These are phyloP conservation scores for Blechomonas ayalai DNA, from an alignment of 208 protist species.

Conservation along the genomic window DNA sequence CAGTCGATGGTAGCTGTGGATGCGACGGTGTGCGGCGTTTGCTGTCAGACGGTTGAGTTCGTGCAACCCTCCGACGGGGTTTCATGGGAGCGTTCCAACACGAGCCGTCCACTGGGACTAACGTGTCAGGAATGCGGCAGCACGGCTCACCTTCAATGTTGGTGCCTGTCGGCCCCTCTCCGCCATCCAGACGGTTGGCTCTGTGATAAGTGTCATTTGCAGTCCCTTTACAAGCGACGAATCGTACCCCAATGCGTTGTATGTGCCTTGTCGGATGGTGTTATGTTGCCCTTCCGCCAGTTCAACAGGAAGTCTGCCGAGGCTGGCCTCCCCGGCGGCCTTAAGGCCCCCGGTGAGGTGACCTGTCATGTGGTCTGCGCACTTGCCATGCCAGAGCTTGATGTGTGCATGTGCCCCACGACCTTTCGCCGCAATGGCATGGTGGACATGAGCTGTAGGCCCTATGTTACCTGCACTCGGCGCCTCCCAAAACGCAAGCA, in stretches of 20 bases:
- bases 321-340: neutral
- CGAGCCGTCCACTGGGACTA: slow-evolving; percentile 3
- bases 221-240: slow-evolving; percentile 15
- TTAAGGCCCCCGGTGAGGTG: neutral
- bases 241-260: slow-evolving; percentile 25
- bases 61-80: no score
- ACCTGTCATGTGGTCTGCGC: slow-evolving; percentile 60
- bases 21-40: slow-evolving; percentile 7
- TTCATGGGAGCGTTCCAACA: no score
- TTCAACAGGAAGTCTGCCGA: slow-evolving; percentile 3
- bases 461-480: slow-evolving; percentile 20
- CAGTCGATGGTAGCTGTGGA: neutral
- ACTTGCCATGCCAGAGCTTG: slow-evolving; percentile 44
- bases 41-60: slow-evolving; percentile 1
- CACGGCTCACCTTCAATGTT: slow-evolving; percentile 51
- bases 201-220: slow-evolving; percentile 48
- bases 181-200: slow-evolving; percentile 28
- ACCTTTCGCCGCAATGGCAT: slow-evolving; percentile 15
- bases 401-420: slow-evolving; percentile 18
- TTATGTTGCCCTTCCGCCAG: slow-evolving; percentile 39
- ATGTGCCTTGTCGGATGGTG: slow-evolving; percentile 50
- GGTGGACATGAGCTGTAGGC: slow-evolving; percentile 24
- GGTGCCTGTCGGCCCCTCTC: slow-evolving; percentile 38
- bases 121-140: slow-evolving; percentile 40
- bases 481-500: slow-evolving; percentile 25